These are phyloP conservation scores for Peronospora belbahrii DNA, from an alignment of 352 stramenopile genomes.

Conservation along the genomic window DNA sequence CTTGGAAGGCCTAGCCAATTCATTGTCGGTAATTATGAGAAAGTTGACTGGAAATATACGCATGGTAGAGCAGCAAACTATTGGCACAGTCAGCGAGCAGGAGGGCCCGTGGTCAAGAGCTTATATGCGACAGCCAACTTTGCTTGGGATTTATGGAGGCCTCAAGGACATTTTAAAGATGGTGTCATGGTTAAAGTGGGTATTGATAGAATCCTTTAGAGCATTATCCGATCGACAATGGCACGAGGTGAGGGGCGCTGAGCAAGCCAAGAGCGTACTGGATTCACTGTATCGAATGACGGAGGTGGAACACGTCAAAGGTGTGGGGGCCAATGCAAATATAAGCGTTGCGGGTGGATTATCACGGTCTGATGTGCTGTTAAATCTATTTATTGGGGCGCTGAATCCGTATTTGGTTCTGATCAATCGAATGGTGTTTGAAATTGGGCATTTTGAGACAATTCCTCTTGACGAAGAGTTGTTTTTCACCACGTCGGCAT, in stretches of 20 bases:
- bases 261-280: conserved; percentile 37
- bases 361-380: conserved; percentile 38
- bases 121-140: conserved; percentile 26
- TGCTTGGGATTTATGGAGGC: conserved; percentile 33
- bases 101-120: conserved; percentile 20
- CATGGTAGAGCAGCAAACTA: conserved; percentile 16
- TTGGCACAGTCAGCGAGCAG: background rate
- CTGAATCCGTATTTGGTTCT: conserved; percentile 45
- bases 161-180: conserved; percentile 39
- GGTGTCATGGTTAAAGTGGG: conserved; percentile 36
- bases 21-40: conserved; percentile 27
- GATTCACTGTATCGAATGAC: conserved; percentile 37
- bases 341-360: conserved; percentile 4
- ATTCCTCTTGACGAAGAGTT: conserved; percentile 40
- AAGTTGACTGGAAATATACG: conserved; percentile 20
- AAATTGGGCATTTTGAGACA: conserved; percentile 30
- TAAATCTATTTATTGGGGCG: conserved; percentile 36
- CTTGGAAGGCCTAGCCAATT: conserved; percentile 45
- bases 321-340: conserved; percentile 6
- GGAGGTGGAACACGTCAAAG: conserved; percentile 33
- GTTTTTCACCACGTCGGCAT: conserved; percentile 37
- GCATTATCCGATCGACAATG: conserved; percentile 14
- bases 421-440: conserved; percentile 45
- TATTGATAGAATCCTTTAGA: conserved; percentile 30
- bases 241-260: conserved; percentile 24